phyloP scores from a whole-genome alignment of 371 early-diverging fungal species.

The Fennellomyces sp. region DNA sequence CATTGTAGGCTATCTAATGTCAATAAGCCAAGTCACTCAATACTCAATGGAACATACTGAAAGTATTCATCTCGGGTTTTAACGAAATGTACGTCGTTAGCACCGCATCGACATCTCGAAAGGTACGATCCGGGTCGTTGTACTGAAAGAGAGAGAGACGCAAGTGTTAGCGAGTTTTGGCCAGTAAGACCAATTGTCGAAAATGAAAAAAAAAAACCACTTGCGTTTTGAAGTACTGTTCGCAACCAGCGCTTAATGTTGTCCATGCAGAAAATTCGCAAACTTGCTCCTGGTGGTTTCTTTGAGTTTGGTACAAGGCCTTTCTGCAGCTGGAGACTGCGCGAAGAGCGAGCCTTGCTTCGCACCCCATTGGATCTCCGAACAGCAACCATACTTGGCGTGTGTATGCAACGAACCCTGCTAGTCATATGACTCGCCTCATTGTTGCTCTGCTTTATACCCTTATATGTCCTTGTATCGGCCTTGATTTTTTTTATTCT shows the following conservation, averaged over 20 bases:
- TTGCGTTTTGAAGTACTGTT: slow-evolving; percentile 31
- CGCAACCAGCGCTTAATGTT: slow-evolving; percentile 27
- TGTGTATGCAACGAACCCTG: too few relatives aligned
- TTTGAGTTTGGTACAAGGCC: too few relatives aligned
- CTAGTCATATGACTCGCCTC: too few relatives aligned
- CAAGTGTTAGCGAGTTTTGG: not conserved
- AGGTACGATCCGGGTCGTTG: slow-evolving; percentile 65
- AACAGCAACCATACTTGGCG: too few relatives aligned
- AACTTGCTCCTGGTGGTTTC: not conserved
- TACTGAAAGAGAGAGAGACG: slow-evolving; percentile 47
- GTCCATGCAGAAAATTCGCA: not conserved
- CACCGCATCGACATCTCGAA: slow-evolving; percentile 72
- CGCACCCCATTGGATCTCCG: too few relatives aligned
- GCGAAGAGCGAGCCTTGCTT: too few relatives aligned
- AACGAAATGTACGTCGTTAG: slow-evolving; percentile 66
- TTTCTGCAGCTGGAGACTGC: too few relatives aligned
- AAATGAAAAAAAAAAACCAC: not conserved
- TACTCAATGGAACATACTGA: slow-evolving; percentile 53
- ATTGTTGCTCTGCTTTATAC: too few relatives aligned
- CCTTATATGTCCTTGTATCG: too few relatives aligned
- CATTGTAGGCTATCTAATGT: slow-evolving; percentile 70
- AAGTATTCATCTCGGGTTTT: slow-evolving; percentile 72
- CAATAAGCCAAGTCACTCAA: not conserved
- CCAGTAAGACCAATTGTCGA: not conserved
- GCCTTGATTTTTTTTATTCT: too few relatives aligned